Conservation (phyloP, 1,139 yeast species). For the Candida tunisiensis region DNA sequence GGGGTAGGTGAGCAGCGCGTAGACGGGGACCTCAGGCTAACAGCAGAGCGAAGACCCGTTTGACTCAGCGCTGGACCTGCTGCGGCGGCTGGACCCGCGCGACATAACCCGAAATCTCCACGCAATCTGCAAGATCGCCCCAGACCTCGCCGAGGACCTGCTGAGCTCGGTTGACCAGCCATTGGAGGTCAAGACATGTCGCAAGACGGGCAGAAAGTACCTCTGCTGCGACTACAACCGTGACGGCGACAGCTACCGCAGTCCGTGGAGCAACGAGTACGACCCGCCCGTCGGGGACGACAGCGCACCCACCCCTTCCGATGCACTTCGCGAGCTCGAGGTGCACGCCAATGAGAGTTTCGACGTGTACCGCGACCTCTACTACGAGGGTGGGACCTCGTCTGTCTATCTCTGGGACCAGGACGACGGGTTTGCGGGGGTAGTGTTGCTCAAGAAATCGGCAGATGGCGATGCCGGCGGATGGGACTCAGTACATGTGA, state of each 20-base stretch:
- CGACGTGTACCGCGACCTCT: conserved; percentile 82
- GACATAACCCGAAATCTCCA: conserved; percentile 44
- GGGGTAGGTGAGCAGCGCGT: background rate
- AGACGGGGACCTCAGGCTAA: background rate
- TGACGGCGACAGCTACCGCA: conserved; percentile 82
- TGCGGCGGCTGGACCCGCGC: conserved; percentile 75
- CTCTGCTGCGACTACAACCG: conserved; percentile 89
- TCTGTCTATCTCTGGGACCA: conserved; percentile 91
- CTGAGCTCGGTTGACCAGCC: conserved; percentile 84
- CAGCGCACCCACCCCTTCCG: conserved; percentile 63
- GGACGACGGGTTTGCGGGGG: conserved; percentile 67
- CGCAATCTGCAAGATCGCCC: conserved; percentile 56
- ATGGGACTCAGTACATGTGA: conserved; percentile 91
- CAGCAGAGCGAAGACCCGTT: conserved; percentile 40
- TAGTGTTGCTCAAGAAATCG: conserved; percentile 62
- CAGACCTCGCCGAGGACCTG: conserved; percentile 77
- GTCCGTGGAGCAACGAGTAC: conserved; percentile 82
- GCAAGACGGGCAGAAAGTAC: conserved; percentile 44
- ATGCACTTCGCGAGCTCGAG: conserved; percentile 55
- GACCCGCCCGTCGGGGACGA: conserved; percentile 47
- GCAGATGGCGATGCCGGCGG: conserved; percentile 28
- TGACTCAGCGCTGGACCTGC: conserved; percentile 77
- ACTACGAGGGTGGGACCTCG: conserved; percentile 86
- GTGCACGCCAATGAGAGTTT: conserved; percentile 75
- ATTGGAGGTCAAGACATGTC: conserved; percentile 39